A percentile compares a stretch with the other conserved stretches of the same genome.
These are phyloP conservation scores for Salisapilia sapeloensis DNA, from an alignment of 352 stramenopile genomes.

Conservation along the genomic window DNA sequence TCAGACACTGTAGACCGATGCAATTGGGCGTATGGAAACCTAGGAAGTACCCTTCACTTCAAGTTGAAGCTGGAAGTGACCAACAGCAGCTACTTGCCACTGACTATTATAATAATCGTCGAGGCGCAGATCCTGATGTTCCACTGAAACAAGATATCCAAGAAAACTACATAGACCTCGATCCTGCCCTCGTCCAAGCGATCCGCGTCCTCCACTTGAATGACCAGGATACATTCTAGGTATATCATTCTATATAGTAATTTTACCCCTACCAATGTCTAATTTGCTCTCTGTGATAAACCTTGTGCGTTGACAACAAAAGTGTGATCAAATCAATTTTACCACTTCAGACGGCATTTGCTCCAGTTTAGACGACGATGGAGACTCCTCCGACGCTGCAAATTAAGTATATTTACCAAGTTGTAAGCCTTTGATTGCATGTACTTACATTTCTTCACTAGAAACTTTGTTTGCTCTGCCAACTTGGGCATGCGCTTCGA, in stretches of 20 bases:
- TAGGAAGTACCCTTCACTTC: slow-evolving; percentile 1
- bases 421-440: background rate
- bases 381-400: slow-evolving; percentile 13
- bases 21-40: background rate
- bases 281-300: too few relatives aligned
- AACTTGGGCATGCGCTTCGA: slow-evolving; percentile 75
- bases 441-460: slow-evolving; percentile 3
- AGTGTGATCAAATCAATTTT: background rate
- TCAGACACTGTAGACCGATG: background rate
- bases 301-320: background rate
- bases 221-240: too few relatives aligned
- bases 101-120: too few relatives aligned
- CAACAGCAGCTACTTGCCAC: slow-evolving; percentile 1
- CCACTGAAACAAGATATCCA: background rate
- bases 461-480: slow-evolving; percentile 64
- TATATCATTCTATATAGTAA: too few relatives aligned
- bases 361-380: background rate
- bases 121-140: slow-evolving; percentile 1
- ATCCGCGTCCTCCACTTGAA: slow-evolving; percentile 16
- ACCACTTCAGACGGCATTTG: background rate
- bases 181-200: slow-evolving; percentile 12
- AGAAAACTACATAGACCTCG: slow-evolving; percentile 5
- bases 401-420: slow-evolving; percentile 27
- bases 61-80: background rate
- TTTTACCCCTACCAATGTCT: too few relatives aligned